Conservation (phyloP, 2,329 filamentous ascomycete species). For the Gnomoniopsis smithogilvyi region DNA sequence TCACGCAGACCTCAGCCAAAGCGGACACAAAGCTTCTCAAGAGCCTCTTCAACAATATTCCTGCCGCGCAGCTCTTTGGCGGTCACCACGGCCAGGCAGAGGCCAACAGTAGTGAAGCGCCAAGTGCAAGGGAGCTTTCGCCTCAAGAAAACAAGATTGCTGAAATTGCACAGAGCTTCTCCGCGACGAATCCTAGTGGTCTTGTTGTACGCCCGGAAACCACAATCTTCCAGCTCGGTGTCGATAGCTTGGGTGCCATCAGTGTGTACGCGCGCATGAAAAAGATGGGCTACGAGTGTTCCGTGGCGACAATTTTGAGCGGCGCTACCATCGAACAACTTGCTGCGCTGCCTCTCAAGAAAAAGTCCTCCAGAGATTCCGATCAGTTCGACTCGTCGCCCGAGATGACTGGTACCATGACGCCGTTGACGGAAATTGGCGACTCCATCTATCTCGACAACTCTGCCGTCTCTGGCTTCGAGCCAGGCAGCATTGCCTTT, state of each 20-base stretch:
- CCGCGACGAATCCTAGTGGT: slow-evolving; percentile 3
- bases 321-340: slow-evolving; percentile 32
- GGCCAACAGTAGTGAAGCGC: too few species aligned
- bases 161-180: slow-evolving; percentile 3
- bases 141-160: background rate
- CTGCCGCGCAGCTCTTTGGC: background rate
- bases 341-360: slow-evolving; percentile 15
- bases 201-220: slow-evolving; percentile 8
- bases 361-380: background rate
- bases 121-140: too few species aligned
- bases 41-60: slow-evolving; percentile 1
- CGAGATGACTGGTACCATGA: background rate
- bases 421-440: background rate
- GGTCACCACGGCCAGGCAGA: too few species aligned
- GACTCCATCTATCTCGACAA: too few species aligned
- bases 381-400: background rate
- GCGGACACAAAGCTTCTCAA: slow-evolving; percentile 18
- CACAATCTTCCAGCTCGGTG: slow-evolving; percentile 31
- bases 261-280: slow-evolving; percentile 31
- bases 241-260: slow-evolving; percentile 36
- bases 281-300: slow-evolving; percentile 29
- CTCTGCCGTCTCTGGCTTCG: slow-evolving; percentile 8
- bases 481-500: slow-evolving; percentile 7
- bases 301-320: slow-evolving; percentile 31
- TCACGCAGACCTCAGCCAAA: slow-evolving; percentile 21